These are phyloP conservation scores for Salpingoeca rosetta DNA, from an alignment of 78 protist species.

Conservation along the genomic window DNA sequence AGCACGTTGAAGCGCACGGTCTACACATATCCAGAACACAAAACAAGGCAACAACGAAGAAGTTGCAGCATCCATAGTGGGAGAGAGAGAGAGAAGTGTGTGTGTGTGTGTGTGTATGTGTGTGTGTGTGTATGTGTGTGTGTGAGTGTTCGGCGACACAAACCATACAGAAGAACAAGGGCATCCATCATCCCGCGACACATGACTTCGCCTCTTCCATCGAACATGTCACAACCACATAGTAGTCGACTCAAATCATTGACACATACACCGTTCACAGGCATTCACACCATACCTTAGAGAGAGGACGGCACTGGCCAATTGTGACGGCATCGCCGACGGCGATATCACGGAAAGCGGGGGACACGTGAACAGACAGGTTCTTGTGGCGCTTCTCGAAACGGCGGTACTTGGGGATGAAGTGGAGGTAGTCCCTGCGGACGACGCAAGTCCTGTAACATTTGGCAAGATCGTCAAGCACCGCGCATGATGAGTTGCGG, in stretches of 20 bases:
- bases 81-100: no score
- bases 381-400: constrained; percentile 98
- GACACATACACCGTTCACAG: no score
- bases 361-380: constrained; percentile 95
- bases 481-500: no score
- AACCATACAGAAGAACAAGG: background rate
- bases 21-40: constrained; percentile 63
- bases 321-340: constrained; percentile 83
- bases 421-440: constrained; percentile 98
- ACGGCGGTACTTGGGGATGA: constrained; percentile 93
- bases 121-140: background rate
- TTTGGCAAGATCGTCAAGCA: no score
- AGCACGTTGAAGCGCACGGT: constrained; percentile 98
- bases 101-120: no score
- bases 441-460: constrained; percentile 76
- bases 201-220: no score
- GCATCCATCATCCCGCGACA: no score
- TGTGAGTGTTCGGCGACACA: background rate
- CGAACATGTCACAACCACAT: background rate
- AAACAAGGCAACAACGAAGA: background rate
- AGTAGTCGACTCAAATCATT: background rate
- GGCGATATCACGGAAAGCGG: constrained; percentile 77
- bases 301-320: constrained; percentile 85
- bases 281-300: constrained; percentile 14
- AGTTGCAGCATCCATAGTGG: background rate